Percentiles rank a stretch among this genome's conserved stretches.
Evolutionary conservation across 305 asterid genomes (phyloP).

Genomic region (Stenogyne calaminthoides): DNA sequence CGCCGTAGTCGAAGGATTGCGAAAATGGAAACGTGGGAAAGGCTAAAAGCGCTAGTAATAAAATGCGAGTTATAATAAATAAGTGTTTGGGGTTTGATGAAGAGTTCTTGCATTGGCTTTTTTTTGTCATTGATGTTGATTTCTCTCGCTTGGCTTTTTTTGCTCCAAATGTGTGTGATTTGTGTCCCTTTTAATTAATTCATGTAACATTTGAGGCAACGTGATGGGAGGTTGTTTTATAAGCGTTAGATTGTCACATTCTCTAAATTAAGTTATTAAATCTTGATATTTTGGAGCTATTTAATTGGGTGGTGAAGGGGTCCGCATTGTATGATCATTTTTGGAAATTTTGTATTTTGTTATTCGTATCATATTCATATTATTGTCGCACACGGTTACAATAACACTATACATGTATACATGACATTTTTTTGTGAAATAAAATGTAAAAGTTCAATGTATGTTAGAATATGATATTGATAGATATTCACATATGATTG

Average conservation of each 20-base stretch:
- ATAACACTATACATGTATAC: not conserved
- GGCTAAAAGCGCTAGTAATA: slow-evolving; percentile 24
- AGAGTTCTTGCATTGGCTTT: not conserved
- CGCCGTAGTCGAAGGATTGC: slow-evolving; percentile 47
- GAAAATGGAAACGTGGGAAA: slow-evolving; percentile 38
- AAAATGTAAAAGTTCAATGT: too few species aligned
- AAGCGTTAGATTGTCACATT: not conserved
- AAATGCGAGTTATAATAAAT: not conserved
- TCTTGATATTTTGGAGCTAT: not conserved
- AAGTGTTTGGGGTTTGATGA: slow-evolving; percentile 1
- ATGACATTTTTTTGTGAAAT: not conserved
- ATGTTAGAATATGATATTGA: not conserved
- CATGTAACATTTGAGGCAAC: slow-evolving; percentile 11
- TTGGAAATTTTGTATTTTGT: not conserved
- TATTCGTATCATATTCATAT: not conserved
- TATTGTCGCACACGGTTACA: not conserved
- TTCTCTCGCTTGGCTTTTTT: not conserved
- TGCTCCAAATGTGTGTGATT: slow-evolving; percentile 1
- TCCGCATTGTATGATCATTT: not conserved
- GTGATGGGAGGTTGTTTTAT: slow-evolving; percentile 10
- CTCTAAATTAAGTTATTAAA: not conserved
- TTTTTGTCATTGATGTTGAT: slow-evolving; percentile 13
- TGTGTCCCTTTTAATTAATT: not conserved
- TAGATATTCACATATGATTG: too few species aligned
- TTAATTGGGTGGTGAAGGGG: not conserved